A percentile compares a stretch with the other conserved stretches of the same genome.
Conservation (phyloP, 257 asterid species). For the Nemophila menziesii region DNA sequence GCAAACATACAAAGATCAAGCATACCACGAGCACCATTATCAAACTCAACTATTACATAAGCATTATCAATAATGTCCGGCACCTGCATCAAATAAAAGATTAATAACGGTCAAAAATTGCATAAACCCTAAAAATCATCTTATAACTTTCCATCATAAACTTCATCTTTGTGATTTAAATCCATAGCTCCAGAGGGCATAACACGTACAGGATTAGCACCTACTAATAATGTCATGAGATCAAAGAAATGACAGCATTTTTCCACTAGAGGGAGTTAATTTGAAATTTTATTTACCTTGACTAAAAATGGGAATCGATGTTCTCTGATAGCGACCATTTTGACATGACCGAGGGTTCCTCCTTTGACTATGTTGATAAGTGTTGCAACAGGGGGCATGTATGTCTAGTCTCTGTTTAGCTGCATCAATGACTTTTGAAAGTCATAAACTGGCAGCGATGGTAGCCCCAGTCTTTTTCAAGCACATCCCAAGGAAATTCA, state of each 20-base stretch:
- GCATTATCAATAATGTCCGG: constrained; percentile 96
- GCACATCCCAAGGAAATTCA: too few species aligned
- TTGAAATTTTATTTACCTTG: constrained; percentile 90
- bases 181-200: constrained; percentile 96
- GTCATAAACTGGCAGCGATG: too few species aligned
- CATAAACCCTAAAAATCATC: too few species aligned
- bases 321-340: constrained; percentile 89
- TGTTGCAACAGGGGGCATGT: constrained; percentile 93
- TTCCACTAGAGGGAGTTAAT: constrained; percentile 74
- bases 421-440: too few species aligned
- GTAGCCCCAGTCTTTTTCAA: too few species aligned
- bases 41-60: constrained; percentile 79
- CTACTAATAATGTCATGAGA: constrained; percentile 82
- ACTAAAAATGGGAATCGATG: constrained; percentile 94
- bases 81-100: constrained; percentile 46
- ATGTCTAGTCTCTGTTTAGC: constrained; percentile 62
- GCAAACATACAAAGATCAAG: constrained; percentile 97
- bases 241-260: constrained; percentile 98
- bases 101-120: too few species aligned
- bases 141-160: constrained; percentile 74
- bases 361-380: constrained; percentile 62
- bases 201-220: constrained; percentile 67
- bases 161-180: constrained; percentile 83
- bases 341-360: constrained; percentile 59
- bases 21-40: constrained; percentile 76